Evolutionary conservation across 73 alveolate genomes (phyloP).

Genomic region (Paraurostyla sp.): DNA sequence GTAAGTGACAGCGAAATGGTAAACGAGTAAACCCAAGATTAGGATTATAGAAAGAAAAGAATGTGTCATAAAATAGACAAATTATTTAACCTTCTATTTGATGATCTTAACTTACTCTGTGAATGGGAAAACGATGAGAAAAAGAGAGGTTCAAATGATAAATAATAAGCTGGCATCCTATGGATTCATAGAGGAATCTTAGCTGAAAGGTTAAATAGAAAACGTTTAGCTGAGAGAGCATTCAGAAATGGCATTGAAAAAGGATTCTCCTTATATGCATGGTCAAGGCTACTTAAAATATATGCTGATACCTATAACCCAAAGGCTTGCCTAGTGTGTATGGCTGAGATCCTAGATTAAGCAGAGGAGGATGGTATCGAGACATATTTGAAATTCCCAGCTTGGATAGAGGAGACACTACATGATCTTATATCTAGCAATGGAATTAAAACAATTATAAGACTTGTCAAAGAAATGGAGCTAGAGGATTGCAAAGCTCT

Average conservation of each 20-base stretch:
- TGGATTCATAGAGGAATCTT: constrained; percentile 79
- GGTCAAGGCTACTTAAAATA: constrained; percentile 73
- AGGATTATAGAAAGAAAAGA: constrained; percentile 60
- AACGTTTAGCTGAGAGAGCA: constrained; percentile 77
- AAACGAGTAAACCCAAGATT: constrained; percentile 6
- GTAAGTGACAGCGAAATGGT: constrained; percentile 51
- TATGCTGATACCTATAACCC: constrained; percentile 75
- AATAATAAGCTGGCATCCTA: constrained; percentile 50
- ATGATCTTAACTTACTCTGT: constrained; percentile 69
- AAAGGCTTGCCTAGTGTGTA: constrained; percentile 78
- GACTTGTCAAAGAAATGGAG: constrained; percentile 70
- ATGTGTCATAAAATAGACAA: constrained; percentile 47
- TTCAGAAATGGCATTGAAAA: constrained; percentile 73
- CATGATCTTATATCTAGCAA: constrained; percentile 64
- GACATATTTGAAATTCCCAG: constrained; percentile 54
- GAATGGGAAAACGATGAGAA: constrained; percentile 80
- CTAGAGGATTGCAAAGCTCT: constrained; percentile 69
- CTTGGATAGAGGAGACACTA: constrained; percentile 72
- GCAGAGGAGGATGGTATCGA: constrained; percentile 78
- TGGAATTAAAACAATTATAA: constrained; percentile 71
- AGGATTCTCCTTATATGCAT: constrained; percentile 78
- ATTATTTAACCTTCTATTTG: constrained; percentile 48
- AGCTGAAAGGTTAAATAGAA: constrained; percentile 75
- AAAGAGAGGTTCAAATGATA: constrained; percentile 54
- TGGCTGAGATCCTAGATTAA: constrained; percentile 77